Base-by-base conservation (phyloP, 768 basidiomycete genomes). In the Aureoboletus auriporus region DNA sequence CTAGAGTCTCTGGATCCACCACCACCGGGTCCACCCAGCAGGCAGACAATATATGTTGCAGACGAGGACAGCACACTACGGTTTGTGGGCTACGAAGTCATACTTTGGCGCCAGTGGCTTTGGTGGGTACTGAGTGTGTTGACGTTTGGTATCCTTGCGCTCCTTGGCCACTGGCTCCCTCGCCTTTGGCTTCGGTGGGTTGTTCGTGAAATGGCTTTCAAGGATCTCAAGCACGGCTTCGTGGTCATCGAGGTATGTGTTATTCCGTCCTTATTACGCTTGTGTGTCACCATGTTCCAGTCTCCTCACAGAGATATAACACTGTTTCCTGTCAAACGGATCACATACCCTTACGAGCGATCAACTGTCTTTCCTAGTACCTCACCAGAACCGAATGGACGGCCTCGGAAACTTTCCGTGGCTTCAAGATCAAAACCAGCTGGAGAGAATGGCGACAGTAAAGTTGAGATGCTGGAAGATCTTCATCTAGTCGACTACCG, bases 111-210 rank as follows among this genome's bases (percentile, higher is more conserved):
- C 46, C 71, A 75, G 36, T 73, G 74, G 67, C 53, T 84, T 4
- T 99, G 96, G 95, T 75, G 78, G 53, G 29, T 74, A 10, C 78
- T 79, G 6, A 90, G 89, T 58, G 53, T 89, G 6, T 42, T 86
- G 8, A 80, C 83, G 2, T 69, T 84, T 10, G 95, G 96, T 5
- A 65, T 80, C 5, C 71, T 97, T 17, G 84, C 78, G 10, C 75
- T 99, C 14, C 67, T 94, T 8, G 94, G 93, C 4, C 84, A 93
- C 59, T 99, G 96, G 96, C 83, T 96, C 55, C 96, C 96, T 47
- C 79, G 77, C 6, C 55, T 93, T 26, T 97, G 96, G 96, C 78
- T 98, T 43, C 80, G 80, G 27, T 94, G 86, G 79, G 87, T 89
- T 17, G 82, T 91, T 2, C 75, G 71, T 39, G 90, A 94, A 66